These are phyloP conservation scores for Rhododendron mucronatum DNA, from an alignment of 148 eudicot species.

Conservation along the genomic window DNA sequence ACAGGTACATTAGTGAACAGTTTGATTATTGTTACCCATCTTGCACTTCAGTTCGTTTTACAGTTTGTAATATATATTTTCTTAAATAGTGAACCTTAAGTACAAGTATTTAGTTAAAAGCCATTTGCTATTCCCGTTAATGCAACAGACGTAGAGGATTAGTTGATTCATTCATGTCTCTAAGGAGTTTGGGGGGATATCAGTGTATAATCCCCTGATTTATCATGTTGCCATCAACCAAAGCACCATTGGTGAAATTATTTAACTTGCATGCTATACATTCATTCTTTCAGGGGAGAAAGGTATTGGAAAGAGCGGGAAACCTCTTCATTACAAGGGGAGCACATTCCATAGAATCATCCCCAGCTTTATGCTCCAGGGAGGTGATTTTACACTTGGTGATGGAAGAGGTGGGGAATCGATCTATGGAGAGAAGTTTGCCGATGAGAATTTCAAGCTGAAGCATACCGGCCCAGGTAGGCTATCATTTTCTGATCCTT, in stretches of 20 bases:
- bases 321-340: constrained; percentile 94
- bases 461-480: constrained; percentile 98
- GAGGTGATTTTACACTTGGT: constrained; percentile 95
- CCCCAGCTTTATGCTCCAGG: constrained; percentile 96
- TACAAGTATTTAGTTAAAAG: neutral
- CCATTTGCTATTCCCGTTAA: neutral
- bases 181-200: neutral
- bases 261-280: neutral
- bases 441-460: constrained; percentile 92
- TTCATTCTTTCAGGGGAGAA: constrained; percentile 66
- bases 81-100: neutral
- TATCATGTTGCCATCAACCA: neutral
- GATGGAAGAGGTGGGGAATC: constrained; percentile 98
- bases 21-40: neutral
- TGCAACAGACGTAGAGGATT: neutral
- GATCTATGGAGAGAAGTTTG: constrained; percentile 94
- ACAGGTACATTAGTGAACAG: constrained; percentile 51
- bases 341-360: constrained; percentile 89
- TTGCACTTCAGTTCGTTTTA: neutral
- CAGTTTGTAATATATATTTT: neutral
- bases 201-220: neutral
- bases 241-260: neutral
- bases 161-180: neutral
- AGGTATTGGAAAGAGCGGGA: constrained; percentile 79
- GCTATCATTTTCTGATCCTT: neutral